Evolutionary conservation across 2,329 filamentous ascomycete genomes (phyloP), one percentile per base, ranked within the genome.

Genomic region (Magnaporthiopsis incrustans): DNA sequence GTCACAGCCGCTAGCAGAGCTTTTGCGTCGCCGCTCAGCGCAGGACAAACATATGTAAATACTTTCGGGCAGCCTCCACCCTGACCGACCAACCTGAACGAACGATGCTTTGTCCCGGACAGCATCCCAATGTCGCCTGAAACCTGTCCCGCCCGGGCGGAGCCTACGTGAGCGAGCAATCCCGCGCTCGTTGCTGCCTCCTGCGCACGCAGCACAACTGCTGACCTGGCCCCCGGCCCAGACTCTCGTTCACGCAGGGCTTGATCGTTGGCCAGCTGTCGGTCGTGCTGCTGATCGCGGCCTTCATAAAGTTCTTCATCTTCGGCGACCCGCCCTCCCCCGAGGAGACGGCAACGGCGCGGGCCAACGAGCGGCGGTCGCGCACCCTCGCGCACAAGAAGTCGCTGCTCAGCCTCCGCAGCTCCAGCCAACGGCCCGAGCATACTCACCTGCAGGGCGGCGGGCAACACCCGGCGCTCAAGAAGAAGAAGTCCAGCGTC

Each of bases 251-350:
- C 76, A 96, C 92, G 0, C 92, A 97, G 74, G 95, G 95, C 33
- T 89, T 99, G 70, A 86, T 99, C 61, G 82, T 98, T 38, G 95
- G 95, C 61, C 95, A 99, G 76, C 82, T 99, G 62, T 96, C 92
- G 2, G 90, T 99, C 59, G 91, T 97, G 18, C 80, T 98, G 30
- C 83, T 99, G 56, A 86, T 99, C 67, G 93, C 92, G 68, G 91
- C 90, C 69, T 98, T 99, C 78, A 98, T 99, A 77, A 97, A 97
- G 75, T 99, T 97, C 85, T 99, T 99, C 84, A 98, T 99, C 73
- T 98, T 99, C 73, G 95, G 95, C 70, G 95, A 98, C 73, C 87
- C 92, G 6, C 92, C 92, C 0, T 92, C 90, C 1, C 83, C 92
- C 66, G 92, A 96, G 67, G 87, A 89, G 64, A 91, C 89, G 26